Evolutionary conservation across 441 rosid species (phyloP).

Genomic region (Erysimum pusillum): DNA sequence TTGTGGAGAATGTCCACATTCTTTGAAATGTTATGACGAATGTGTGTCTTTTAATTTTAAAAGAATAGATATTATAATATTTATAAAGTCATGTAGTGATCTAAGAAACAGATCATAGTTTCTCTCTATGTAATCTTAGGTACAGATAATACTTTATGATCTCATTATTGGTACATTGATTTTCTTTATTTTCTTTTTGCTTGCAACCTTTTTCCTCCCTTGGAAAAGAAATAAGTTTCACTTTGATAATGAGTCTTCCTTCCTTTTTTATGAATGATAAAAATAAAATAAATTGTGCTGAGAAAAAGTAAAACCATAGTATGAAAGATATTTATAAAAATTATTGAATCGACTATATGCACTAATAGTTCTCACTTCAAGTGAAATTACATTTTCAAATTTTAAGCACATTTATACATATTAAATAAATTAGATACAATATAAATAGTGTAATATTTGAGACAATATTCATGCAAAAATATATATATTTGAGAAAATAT

Average conservation of each 20-base stretch:
- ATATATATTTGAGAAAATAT: too few relatives aligned
- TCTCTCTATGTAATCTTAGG: constrained; percentile 42
- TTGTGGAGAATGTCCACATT: constrained; percentile 41
- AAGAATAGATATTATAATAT: not conserved
- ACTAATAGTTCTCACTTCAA: not conserved
- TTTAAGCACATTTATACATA: not conserved
- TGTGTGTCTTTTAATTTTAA: constrained; percentile 15
- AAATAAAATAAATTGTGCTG: not conserved
- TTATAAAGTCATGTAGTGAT: constrained; percentile 34
- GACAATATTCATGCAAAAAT: too few relatives aligned
- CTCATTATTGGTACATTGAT: constrained; percentile 44
- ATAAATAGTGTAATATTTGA: too few relatives aligned
- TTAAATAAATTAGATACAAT: too few relatives aligned
- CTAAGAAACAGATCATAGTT: constrained; percentile 45
- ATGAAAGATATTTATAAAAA: not conserved
- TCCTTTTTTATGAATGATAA: not conserved
- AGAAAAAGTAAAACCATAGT: not conserved
- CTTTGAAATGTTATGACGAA: constrained; percentile 37
- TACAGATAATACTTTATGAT: constrained; percentile 46
- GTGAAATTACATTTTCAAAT: not conserved
- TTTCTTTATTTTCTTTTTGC: not conserved
- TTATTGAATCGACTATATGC: constrained; percentile 1
- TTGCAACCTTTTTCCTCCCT: constrained; percentile 1
- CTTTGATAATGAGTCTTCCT: constrained; percentile 1
- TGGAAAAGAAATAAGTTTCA: constrained; percentile 18